Evolutionary conservation across 106 monocot species (phyloP).

Genomic region (Acorus gramineus): DNA sequence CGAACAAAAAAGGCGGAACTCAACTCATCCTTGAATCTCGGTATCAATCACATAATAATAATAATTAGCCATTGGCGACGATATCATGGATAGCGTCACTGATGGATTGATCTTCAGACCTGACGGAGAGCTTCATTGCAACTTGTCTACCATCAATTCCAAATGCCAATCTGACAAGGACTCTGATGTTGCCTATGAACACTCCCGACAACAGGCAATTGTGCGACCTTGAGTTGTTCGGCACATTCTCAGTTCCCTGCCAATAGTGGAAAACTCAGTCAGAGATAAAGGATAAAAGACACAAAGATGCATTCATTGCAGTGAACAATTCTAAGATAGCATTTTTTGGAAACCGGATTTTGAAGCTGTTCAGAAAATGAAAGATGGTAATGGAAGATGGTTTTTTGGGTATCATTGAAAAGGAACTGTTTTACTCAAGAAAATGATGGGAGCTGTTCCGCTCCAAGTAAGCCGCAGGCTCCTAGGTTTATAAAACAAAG

Average conservation of each 20-base stretch:
- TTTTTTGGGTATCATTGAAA: no score
- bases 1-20: no score
- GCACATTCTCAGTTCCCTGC: constrained; percentile 86
- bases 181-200: constrained; percentile 75
- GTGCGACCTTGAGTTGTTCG: constrained; percentile 83
- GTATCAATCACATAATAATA: no score
- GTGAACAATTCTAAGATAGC: no score
- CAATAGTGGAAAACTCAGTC: background rate
- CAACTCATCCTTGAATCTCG: no score
- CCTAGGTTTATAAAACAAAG: no score
- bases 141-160: constrained; percentile 93
- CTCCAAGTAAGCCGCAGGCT: no score
- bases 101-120: constrained; percentile 67
- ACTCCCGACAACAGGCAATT: constrained; percentile 79
- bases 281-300: background rate
- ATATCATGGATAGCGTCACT: constrained; percentile 92
- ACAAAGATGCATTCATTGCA: background rate
- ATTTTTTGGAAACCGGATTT: no score
- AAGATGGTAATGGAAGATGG: no score
- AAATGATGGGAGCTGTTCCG: no score
- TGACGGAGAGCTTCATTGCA: constrained; percentile 92
- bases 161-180: constrained; percentile 71
- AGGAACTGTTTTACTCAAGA: no score
- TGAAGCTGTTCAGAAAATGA: no score
- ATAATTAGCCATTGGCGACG: constrained; percentile 51